Evolutionary conservation across 108 stramenopile species (phyloP).

Genomic region (Cylindrotheca fusiformis): DNA sequence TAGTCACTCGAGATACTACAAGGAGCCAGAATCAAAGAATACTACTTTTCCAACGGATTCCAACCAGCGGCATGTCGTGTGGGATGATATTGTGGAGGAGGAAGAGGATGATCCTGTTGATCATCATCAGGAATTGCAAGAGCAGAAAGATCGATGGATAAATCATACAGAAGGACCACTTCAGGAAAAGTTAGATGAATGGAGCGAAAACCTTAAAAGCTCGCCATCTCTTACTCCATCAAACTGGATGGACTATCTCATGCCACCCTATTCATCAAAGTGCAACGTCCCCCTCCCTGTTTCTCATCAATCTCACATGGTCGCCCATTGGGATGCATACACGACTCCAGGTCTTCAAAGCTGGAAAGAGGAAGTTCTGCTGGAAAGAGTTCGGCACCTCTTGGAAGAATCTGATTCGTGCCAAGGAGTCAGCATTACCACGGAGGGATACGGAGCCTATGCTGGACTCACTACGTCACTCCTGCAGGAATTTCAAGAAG

Average conservation of each 20-base stretch:
- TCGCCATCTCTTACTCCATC: neutral
- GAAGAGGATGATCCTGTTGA: constrained; percentile 40
- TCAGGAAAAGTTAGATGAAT: constrained; percentile 26
- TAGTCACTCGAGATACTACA: constrained; percentile 36
- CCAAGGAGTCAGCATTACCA: constrained; percentile 57
- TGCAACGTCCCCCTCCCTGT: constrained; percentile 43
- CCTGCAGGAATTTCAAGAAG: constrained; percentile 68
- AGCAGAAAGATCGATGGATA: constrained; percentile 32
- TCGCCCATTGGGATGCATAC: constrained; percentile 32
- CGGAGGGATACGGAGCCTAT: constrained; percentile 54
- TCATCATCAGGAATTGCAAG: constrained; percentile 14
- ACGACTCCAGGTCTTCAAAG: neutral
- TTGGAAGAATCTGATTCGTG: constrained; percentile 68
- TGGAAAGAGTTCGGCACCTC: constrained; percentile 56
- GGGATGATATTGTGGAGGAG: constrained; percentile 64
- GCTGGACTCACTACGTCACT: constrained; percentile 60
- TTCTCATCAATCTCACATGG: constrained; percentile 30
- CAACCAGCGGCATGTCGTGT: constrained; percentile 46
- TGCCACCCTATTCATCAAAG: constrained; percentile 56
- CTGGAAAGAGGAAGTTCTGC: constrained; percentile 41
- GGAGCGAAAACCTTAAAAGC: neutral
- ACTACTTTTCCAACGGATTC: constrained; percentile 11
- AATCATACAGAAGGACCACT: constrained; percentile 27
- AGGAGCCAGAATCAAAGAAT: neutral
- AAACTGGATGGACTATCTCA: constrained; percentile 66